Base-by-base conservation (phyloP, 345 rosid species). In the Citrus hindsii region DNA sequence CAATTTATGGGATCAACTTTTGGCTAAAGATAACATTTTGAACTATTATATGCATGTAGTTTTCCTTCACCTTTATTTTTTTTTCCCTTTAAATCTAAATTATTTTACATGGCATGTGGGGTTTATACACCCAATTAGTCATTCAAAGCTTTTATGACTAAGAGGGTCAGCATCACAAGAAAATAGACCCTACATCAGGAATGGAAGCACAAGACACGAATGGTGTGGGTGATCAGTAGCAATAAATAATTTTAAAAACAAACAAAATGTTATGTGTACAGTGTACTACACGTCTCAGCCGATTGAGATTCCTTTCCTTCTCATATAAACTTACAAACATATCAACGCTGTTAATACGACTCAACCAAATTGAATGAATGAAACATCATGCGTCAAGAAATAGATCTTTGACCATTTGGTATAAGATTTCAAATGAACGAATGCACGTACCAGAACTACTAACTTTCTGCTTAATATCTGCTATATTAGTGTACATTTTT, bases 151-250 rank as follows among this genome's bases (percentile, higher is more conserved):
- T 71, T 76, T 35, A 33, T 76, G 65, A 76, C 16, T 51, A 40
- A 40, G 38, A 28, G 85, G 66, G 75, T 76, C 83, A 62, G 59
- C 63, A 79, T 80, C 83, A 69, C 59, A 53, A 42, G 72, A 77
- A 64, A 79, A 74, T 25, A 53, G 83, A 77, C 74, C 83, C 78
- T 62, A 61, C 80, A 55, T 73, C 38, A 30, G 66, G 67, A 74
- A 56, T 53, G 75, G 67, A 37, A 18, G 37, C 48, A 62, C 28
- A 27, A 32, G 48, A 62, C 51, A 69, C 64, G 74, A 66, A 35
- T 64, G 77, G 79, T 74, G 70, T 53, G 22, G 79, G 79, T 80
- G 77, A 32, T 30, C 4, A n/a, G 59, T 35, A 66, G 22, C 69
- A 79, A 65, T 79, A 59, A 83, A 69, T 73, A 73, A 73, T 66